A percentile compares a stretch with the other conserved stretches of the same genome.
phyloP scores from a whole-genome alignment of 768 basidiomycete genomes.

The Mycena rosella region DNA sequence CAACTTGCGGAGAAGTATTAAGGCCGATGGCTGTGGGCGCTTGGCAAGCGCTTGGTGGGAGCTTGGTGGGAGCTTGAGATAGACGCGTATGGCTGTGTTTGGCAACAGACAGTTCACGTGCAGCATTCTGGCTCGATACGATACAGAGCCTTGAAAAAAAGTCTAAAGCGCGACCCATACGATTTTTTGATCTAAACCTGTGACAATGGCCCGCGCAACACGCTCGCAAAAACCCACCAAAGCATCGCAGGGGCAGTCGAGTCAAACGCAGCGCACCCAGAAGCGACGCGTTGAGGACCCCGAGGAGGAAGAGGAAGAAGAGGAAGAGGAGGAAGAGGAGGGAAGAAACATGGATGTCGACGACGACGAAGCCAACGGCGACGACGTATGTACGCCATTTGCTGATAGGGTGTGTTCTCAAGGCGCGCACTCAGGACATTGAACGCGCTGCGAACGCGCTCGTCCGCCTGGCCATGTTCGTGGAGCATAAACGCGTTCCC shows the following conservation, averaged over 20 bases:
- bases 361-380: conserved; percentile 50
- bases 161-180: too few species aligned
- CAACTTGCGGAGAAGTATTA: too few species aligned
- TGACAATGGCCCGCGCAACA: conserved; percentile 51
- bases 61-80: too few species aligned
- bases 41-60: too few species aligned
- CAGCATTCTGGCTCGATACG: too few species aligned
- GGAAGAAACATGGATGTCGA: conserved; percentile 52
- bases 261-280: conserved; percentile 52
- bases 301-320: conserved; percentile 50
- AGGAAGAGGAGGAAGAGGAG: conserved; percentile 53
- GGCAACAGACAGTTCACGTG: too few species aligned
- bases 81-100: too few species aligned
- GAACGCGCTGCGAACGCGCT: conserved; percentile 77
- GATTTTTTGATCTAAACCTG: too few species aligned
- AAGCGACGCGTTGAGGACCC: conserved; percentile 42
- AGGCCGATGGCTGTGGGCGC: too few species aligned
- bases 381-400: conserved; percentile 36
- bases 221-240: conserved; percentile 56
- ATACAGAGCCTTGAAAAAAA: too few species aligned
- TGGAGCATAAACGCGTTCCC: conserved; percentile 75
- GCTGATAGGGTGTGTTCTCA: not conserved
- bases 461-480: conserved; percentile 85
- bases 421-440: conserved; percentile 63
- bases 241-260: conserved; percentile 51